phyloP scores from a whole-genome alignment of 148 eudicot genomes.

The Linanthus parryae region DNA sequence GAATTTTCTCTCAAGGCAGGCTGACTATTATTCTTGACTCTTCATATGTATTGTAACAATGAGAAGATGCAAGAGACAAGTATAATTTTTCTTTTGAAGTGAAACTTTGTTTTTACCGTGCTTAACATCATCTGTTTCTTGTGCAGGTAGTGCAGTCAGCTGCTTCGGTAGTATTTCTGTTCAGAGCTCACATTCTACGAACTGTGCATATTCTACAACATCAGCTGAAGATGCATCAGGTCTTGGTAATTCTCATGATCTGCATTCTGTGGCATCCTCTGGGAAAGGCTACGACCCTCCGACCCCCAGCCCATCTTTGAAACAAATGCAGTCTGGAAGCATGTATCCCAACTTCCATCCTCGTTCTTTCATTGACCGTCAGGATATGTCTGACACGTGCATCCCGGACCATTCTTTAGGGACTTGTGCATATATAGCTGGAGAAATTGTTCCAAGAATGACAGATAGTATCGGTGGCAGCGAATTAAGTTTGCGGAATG shows the following conservation, averaged over 20 bases:
- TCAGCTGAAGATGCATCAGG: constrained; percentile 19
- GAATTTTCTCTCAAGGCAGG: constrained; percentile 8
- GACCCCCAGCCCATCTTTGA: constrained; percentile 25
- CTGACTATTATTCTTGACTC: too few species aligned
- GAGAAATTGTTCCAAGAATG: constrained; percentile 18
- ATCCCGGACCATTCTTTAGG: constrained; percentile 24
- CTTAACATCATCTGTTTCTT: constrained; percentile 7
- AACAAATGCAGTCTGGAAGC: constrained; percentile 28
- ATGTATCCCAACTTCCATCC: constrained; percentile 33
- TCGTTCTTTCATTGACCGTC: constrained; percentile 39
- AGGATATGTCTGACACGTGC: constrained; percentile 17
- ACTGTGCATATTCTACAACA: constrained; percentile 18
- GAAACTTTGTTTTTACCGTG: not conserved
- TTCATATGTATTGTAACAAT: too few species aligned
- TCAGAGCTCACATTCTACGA: constrained; percentile 14
- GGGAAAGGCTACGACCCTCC: constrained; percentile 33
- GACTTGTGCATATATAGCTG: constrained; percentile 19
- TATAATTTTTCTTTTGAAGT: too few species aligned
- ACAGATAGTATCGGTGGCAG: constrained; percentile 22
- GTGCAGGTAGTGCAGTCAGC: constrained; percentile 5
- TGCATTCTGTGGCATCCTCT: constrained; percentile 28
- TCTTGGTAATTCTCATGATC: constrained; percentile 30
- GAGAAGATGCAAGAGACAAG: too few species aligned
- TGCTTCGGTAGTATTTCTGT: constrained; percentile 12
- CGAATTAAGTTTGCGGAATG: constrained; percentile 26